Base-by-base conservation (phyloP, 2,329 filamentous ascomycete genomes). In the Pleoardoris graminearum region DNA sequence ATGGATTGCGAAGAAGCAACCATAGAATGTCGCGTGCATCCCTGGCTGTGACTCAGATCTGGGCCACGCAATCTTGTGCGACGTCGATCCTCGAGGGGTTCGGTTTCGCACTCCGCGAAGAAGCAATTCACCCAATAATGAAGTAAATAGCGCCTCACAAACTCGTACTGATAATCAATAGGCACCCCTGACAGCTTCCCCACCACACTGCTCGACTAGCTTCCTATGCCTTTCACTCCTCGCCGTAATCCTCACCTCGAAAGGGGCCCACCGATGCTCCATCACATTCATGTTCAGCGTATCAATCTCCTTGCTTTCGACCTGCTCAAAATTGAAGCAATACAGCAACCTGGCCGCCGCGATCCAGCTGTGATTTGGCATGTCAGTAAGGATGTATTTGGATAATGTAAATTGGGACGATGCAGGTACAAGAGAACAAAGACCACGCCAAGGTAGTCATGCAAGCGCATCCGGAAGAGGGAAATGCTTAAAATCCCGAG, bases 271-370 rank as follows among this genome's bases (percentile, higher is more conserved):
- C 7, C 45, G 35, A 36, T 54, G 44, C 35, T 58, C 48, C 22
- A 44, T 41, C 7, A 54, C 38, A 27, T 57, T 50, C 19, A 57
- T 55, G 36, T 57, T 58, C 53, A 61, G 48, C 21, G 61, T 61
- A 48, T 63, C 58, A 32, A 63, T 59, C 14, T 32, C 21, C 21
- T 55, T 48, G 7, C 47, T 53, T 38, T 35, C 35, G 23, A 48
- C 44, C 38, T 58, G 45, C 21, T 38, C 43, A 27, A 62, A 62
- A 14, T 64, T 54, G 45, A 64, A 64, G 43, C 61, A 64, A 48
- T 59, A 62, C 12, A 64, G 35, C 38, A 64, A 44, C n/a, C 60
- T 25, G 3, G 57, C 61, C 16, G 53, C 50, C 4, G 58, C 60
- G 32, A 64, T 57, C 60, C 61, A 64, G 1, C 43, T 46, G 4